phyloP scores from a whole-genome alignment of 331 rosid species.

The Quercus phellos region DNA sequence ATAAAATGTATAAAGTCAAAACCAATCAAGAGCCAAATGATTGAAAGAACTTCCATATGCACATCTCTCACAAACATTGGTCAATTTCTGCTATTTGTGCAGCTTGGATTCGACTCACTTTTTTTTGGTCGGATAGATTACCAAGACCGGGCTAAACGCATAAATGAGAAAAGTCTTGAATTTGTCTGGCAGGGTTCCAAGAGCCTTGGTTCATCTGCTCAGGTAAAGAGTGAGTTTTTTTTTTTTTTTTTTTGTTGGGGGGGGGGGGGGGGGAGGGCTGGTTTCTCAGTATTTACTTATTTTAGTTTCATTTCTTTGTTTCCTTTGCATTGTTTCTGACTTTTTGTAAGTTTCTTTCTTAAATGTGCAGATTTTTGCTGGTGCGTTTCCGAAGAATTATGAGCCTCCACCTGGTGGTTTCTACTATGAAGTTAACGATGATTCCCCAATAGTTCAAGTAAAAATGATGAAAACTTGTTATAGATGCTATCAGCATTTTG shows the following conservation, averaged over 20 bases:
- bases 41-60: no score
- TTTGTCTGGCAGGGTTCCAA: constrained; percentile 93
- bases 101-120: constrained; percentile 93
- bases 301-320: background rate
- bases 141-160: constrained; percentile 46
- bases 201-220: constrained; percentile 82
- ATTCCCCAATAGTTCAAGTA: constrained; percentile 81
- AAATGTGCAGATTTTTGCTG: constrained; percentile 65
- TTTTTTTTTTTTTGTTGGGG: background rate
- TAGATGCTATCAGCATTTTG: background rate
- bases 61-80: background rate
- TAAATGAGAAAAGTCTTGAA: constrained; percentile 77
- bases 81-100: constrained; percentile 8
- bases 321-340: background rate
- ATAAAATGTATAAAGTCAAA: background rate
- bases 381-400: constrained; percentile 85
- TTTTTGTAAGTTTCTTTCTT: background rate
- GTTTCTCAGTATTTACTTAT: background rate
- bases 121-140: constrained; percentile 24
- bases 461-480: constrained; percentile 13
- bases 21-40: background rate
- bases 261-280: no score
- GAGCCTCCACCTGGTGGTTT: constrained; percentile 80
- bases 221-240: constrained; percentile 28
- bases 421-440: constrained; percentile 81